Conservation (phyloP, 495 filamentous ascomycete genomes). For the Penicillium antarcticum region DNA sequence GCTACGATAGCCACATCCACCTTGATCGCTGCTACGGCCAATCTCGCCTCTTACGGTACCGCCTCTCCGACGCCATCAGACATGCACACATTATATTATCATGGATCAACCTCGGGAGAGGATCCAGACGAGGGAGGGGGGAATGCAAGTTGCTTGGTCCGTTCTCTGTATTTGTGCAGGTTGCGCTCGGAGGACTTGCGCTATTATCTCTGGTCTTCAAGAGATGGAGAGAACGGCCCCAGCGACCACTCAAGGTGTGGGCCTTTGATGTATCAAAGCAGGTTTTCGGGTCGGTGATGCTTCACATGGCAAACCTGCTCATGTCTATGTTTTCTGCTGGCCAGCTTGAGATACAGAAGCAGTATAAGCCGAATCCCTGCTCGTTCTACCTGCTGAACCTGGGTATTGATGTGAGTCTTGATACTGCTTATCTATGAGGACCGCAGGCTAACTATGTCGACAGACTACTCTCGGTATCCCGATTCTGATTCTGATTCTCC, state of each 20-base stretch:
- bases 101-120: conserved; percentile 8
- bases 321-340: conserved; percentile 95
- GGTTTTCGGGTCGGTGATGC: conserved; percentile 87
- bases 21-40: conserved; percentile 13
- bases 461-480: conserved; percentile 95
- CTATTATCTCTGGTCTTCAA: conserved; percentile 87
- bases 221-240: conserved; percentile 85
- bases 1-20: conserved; percentile 19
- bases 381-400: conserved; percentile 94
- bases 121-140: conserved; percentile 43
- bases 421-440: neutral
- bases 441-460: conserved; percentile 9
- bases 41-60: conserved; percentile 1
- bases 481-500: conserved; percentile 83
- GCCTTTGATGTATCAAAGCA: conserved; percentile 96
- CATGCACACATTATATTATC: conserved; percentile 15
- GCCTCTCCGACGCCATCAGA: conserved; percentile 6
- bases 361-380: conserved; percentile 85
- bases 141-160: conserved; percentile 83
- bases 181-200: conserved; percentile 79
- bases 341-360: conserved; percentile 55
- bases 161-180: conserved; percentile 86
- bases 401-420: conserved; percentile 82
- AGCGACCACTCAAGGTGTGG: conserved; percentile 91
- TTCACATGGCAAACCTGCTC: conserved; percentile 86